Conservation (phyloP, 352 stramenopile species). For the Globisporangium recalcitrans region DNA sequence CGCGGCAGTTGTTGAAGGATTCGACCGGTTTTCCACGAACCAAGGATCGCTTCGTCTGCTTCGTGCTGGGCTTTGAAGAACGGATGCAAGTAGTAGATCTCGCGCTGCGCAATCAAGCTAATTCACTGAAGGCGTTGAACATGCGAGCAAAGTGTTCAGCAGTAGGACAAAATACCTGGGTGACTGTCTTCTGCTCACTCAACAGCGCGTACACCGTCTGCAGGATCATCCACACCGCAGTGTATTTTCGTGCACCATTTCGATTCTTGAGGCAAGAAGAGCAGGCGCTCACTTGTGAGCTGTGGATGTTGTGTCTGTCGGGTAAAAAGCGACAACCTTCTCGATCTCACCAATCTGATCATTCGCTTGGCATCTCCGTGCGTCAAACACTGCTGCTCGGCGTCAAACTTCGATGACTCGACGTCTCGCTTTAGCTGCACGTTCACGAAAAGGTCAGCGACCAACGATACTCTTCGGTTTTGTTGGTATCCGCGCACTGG, state of each 20-base stretch:
- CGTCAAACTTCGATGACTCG: constrained; percentile 57
- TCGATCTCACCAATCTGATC: constrained; percentile 47
- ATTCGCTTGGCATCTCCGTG: constrained; percentile 54
- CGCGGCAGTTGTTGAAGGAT: too few species aligned
- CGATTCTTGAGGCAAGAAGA: constrained; percentile 28
- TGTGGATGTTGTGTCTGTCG: not conserved
- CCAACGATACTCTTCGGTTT: not conserved
- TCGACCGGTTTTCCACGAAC: constrained; percentile 16
- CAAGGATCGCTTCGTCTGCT: constrained; percentile 81
- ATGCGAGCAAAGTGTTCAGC: not conserved
- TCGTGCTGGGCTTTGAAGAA: constrained; percentile 80
- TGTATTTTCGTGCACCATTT: constrained; percentile 71
- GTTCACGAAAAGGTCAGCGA: not conserved
- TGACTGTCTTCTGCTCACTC: constrained; percentile 72
- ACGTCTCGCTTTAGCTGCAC: constrained; percentile 49
- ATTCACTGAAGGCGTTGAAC: too few species aligned
- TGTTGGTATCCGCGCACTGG: too few species aligned
- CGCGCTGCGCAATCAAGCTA: constrained; percentile 49
- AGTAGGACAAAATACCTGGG: constrained; percentile 56
- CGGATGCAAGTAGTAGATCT: constrained; percentile 82
- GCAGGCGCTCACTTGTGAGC: not conserved
- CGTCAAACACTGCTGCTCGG: constrained; percentile 38
- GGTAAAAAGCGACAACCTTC: not conserved
- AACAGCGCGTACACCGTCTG: constrained; percentile 71
- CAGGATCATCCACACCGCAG: constrained; percentile 75